phyloP scores from a whole-genome alignment of 225 moss, liverwort and hornwort species.

The Asterella californica region DNA sequence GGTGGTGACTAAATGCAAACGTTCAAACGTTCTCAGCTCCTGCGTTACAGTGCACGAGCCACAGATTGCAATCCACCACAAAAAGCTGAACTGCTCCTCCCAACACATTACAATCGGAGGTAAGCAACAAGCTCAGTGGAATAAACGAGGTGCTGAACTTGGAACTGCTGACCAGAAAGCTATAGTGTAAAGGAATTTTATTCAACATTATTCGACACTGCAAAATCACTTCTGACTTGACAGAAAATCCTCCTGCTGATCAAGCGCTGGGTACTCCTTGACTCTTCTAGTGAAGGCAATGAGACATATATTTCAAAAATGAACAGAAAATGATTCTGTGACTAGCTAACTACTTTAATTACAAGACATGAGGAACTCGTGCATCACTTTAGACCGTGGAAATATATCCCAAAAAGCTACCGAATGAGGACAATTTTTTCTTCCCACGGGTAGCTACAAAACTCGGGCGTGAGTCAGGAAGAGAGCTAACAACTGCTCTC shows the following conservation, averaged over 20 bases:
- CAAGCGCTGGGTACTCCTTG: slow-evolving; percentile 9
- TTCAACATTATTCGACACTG: slow-evolving; percentile 19
- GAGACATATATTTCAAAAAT: slow-evolving; percentile 6
- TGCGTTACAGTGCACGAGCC: too few relatives aligned
- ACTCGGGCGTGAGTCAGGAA: background rate
- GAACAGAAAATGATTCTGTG: slow-evolving; percentile 12
- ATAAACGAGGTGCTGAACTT: too few relatives aligned
- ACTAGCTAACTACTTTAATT: slow-evolving; percentile 14
- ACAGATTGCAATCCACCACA: too few relatives aligned
- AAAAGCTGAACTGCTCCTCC: too few relatives aligned
- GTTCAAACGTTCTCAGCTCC: too few relatives aligned
- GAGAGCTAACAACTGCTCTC: background rate
- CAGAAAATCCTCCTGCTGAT: slow-evolving; percentile 1
- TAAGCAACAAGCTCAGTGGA: too few relatives aligned
- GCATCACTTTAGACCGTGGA: background rate
- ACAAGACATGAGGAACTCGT: slow-evolving; percentile 15
- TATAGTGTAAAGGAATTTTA: slow-evolving; percentile 4
- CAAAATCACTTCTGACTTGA: slow-evolving; percentile 11
- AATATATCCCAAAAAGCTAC: background rate
- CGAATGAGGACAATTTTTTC: background rate
- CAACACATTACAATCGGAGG: too few relatives aligned
- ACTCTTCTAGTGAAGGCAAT: slow-evolving; percentile 6
- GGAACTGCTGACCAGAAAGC: too few relatives aligned
- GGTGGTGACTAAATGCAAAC: too few relatives aligned
- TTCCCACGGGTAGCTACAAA: slow-evolving; percentile 18